Evolutionary conservation across 306 rosid species (phyloP).

Genomic region (Cicer chorassanicum): DNA sequence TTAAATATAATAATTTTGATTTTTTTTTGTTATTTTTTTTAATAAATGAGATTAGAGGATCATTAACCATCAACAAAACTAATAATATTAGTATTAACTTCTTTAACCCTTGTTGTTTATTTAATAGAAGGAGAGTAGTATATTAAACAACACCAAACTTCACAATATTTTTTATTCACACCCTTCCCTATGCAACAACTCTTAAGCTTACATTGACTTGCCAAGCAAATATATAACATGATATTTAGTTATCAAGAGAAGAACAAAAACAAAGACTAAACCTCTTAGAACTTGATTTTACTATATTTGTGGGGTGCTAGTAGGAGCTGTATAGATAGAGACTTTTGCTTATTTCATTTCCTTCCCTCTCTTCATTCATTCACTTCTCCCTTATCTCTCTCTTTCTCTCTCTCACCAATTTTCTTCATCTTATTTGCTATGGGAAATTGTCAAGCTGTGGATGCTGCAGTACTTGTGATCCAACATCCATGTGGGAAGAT

Average conservation of each 20-base stretch:
- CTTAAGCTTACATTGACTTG: conserved; percentile 50
- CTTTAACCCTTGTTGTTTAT: too few species aligned
- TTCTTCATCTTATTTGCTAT: conserved; percentile 45
- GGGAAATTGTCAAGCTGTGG: conserved; percentile 99
- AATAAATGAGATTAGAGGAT: too few species aligned
- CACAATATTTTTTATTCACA: conserved; percentile 39
- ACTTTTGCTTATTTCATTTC: conserved; percentile 54
- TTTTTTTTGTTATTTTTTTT: too few species aligned
- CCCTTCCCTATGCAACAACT: conserved; percentile 44
- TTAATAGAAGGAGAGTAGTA: too few species aligned
- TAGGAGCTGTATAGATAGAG: conserved; percentile 81
- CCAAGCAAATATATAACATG: conserved; percentile 46
- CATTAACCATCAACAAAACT: too few species aligned
- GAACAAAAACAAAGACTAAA: conserved; percentile 17
- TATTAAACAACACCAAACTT: conserved; percentile 20
- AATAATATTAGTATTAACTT: too few species aligned
- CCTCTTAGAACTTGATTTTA: conserved; percentile 39
- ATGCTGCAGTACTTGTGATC: conserved; percentile 96
- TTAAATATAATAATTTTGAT: too few species aligned
- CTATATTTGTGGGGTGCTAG: conserved; percentile 53
- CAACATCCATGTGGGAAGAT: conserved; percentile 92
- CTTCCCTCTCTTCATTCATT: conserved; percentile 41
- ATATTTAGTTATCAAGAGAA: conserved; percentile 52
- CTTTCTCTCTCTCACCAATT: conserved; percentile 38
- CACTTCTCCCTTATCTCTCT: conserved; percentile 51